These are phyloP conservation scores for Monilinia laxa DNA, from an alignment of 2,329 filamentous ascomycete genomes.

Conservation along the genomic window DNA sequence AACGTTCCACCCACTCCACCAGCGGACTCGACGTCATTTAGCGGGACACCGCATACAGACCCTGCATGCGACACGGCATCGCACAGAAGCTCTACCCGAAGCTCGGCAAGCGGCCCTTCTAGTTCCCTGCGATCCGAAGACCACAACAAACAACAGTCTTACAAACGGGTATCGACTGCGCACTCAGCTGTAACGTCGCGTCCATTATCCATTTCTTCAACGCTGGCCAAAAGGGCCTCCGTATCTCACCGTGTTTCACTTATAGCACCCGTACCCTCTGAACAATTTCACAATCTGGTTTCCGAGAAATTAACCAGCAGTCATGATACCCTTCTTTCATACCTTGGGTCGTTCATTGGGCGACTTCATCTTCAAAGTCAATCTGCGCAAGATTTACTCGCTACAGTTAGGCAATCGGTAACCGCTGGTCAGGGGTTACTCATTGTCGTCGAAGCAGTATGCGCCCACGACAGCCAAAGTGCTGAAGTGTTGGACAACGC, in stretches of 20 bases:
- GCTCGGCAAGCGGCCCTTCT: slow-evolving; percentile 37
- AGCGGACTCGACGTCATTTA: slow-evolving; percentile 54
- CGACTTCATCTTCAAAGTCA: slow-evolving; percentile 87
- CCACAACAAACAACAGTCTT: slow-evolving; percentile 37
- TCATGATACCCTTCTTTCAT: slow-evolving; percentile 86
- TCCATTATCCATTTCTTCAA: slow-evolving; percentile 35
- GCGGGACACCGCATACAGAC: slow-evolving; percentile 44
- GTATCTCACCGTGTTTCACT: slow-evolving; percentile 73
- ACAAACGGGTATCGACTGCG: slow-evolving; percentile 36
- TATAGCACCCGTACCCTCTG: slow-evolving; percentile 62
- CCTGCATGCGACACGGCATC: slow-evolving; percentile 42
- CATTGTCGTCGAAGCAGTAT: slow-evolving; percentile 77
- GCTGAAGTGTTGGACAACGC: slow-evolving; percentile 66
- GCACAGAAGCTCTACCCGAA: slow-evolving; percentile 38
- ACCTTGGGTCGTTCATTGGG: slow-evolving; percentile 90
- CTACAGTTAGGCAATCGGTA: slow-evolving; percentile 80
- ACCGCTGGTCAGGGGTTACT: slow-evolving; percentile 78
- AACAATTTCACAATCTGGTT: slow-evolving; percentile 69
- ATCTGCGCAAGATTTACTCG: slow-evolving; percentile 77
- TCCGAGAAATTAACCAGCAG: slow-evolving; percentile 77
- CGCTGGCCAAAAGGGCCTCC: slow-evolving; percentile 37
- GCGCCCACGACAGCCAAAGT: slow-evolving; percentile 69
- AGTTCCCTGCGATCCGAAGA: slow-evolving; percentile 34
- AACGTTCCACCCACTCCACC: slow-evolving; percentile 63
- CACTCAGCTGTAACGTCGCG: slow-evolving; percentile 32